phyloP scores from a whole-genome alignment of 2,329 filamentous ascomycete species.

The Apiospora phragmitis region DNA sequence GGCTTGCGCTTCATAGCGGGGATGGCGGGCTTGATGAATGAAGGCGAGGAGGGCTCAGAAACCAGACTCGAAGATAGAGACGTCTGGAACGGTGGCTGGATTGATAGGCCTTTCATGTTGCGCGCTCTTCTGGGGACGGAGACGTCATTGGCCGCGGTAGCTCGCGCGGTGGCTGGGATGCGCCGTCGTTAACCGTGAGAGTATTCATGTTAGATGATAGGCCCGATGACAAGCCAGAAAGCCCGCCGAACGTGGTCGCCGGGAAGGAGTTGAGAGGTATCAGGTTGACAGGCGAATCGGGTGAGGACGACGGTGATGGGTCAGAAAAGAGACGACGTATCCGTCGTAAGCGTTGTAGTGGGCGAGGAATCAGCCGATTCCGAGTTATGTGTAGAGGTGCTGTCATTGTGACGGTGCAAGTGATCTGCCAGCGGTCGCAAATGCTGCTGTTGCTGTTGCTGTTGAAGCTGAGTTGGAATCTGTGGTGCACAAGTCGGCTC shows the following conservation, averaged over 20 bases:
- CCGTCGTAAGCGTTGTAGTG: slow-evolving; percentile 89
- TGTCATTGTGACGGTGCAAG: slow-evolving; percentile 71
- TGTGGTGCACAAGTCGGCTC: slow-evolving; percentile 38
- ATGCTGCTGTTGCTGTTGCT: slow-evolving; percentile 38
- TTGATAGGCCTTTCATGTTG: slow-evolving; percentile 82
- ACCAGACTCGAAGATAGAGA: slow-evolving; percentile 50
- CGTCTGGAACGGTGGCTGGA: slow-evolving; percentile 61
- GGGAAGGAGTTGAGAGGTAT: slow-evolving; percentile 71
- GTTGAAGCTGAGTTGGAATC: slow-evolving; percentile 25
- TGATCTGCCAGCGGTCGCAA: slow-evolving; percentile 45
- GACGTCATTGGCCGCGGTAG: slow-evolving; percentile 64
- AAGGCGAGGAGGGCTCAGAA: slow-evolving; percentile 70
- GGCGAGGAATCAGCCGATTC: slow-evolving; percentile 93
- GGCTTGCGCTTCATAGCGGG: slow-evolving; percentile 72
- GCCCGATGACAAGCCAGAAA: slow-evolving; percentile 25
- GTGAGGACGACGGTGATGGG: slow-evolving; percentile 86
- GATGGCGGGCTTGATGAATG: slow-evolving; percentile 78
- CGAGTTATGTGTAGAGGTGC: slow-evolving; percentile 74
- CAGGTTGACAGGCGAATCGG: slow-evolving; percentile 81
- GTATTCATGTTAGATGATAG: slow-evolving; percentile 42
- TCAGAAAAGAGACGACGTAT: slow-evolving; percentile 90
- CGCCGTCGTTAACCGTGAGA: slow-evolving; percentile 46
- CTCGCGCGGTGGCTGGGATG: slow-evolving; percentile 43
- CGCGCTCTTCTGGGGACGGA: slow-evolving; percentile 67
- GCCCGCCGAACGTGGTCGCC: slow-evolving; percentile 55